Percentiles rank a stretch among this genome's conserved stretches.
phyloP scores from a whole-genome alignment of 768 basidiomycete genomes.

The Mycena latifolia region DNA sequence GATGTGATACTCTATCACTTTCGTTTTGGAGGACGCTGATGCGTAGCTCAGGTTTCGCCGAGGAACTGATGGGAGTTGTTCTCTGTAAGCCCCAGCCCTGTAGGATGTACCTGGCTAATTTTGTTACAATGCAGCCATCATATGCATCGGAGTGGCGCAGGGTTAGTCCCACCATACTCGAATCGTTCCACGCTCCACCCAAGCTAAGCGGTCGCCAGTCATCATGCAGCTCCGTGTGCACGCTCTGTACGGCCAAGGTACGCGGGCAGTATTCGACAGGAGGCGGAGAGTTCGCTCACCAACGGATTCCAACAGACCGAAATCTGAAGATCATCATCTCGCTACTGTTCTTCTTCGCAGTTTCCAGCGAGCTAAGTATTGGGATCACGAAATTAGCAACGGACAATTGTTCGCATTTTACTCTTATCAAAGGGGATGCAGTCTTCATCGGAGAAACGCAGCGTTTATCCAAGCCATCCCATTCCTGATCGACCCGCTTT shows the following conservation, averaged over 20 bases:
- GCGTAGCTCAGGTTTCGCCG: slow-evolving; percentile 1
- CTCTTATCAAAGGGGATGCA: background rate
- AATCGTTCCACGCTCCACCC: background rate
- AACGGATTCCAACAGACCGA: background rate
- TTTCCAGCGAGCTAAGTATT: slow-evolving; percentile 11
- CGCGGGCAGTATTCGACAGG: background rate
- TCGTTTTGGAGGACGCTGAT: background rate
- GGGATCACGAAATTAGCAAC: slow-evolving; percentile 11
- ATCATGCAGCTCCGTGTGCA: slow-evolving; percentile 29
- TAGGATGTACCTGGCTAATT: background rate
- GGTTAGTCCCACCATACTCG: background rate
- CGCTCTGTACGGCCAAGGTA: slow-evolving; percentile 20
- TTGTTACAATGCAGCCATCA: background rate
- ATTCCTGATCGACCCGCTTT: slow-evolving; percentile 5
- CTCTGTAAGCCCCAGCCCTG: background rate
- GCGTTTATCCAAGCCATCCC: slow-evolving; percentile 9
- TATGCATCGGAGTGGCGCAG: slow-evolving; percentile 12
- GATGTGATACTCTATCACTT: background rate
- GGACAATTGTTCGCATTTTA: background rate
- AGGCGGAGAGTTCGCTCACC: background rate
- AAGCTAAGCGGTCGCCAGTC: background rate
- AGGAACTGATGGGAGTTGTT: background rate
- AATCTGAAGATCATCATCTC: slow-evolving; percentile 11
- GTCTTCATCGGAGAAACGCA: background rate
- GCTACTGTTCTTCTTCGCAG: background rate